These are phyloP conservation scores for Candida ipomoeae DNA, from an alignment of 805 yeast genomes.

Conservation along the genomic window DNA sequence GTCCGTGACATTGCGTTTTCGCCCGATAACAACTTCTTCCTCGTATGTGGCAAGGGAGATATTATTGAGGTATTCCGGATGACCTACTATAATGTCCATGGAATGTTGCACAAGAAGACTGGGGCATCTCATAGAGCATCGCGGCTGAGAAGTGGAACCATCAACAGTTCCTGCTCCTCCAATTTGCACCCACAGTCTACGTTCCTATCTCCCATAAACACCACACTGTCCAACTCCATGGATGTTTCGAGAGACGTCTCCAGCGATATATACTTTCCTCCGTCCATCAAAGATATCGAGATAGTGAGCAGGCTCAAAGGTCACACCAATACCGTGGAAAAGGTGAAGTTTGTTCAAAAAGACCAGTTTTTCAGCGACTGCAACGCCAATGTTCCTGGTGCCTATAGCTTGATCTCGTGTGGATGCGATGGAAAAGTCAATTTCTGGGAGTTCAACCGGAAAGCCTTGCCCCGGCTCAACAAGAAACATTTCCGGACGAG, in stretches of 20 bases:
- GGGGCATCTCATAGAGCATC: slow-evolving; percentile 8
- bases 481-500: slow-evolving; percentile 14
- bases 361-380: slow-evolving; percentile 12
- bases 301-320: slow-evolving; percentile 37
- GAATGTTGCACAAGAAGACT: slow-evolving; percentile 20
- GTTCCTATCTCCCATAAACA: slow-evolving; percentile 22
- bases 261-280: slow-evolving; percentile 23
- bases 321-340: slow-evolving; percentile 35
- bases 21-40: slow-evolving; percentile 44
- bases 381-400: slow-evolving; percentile 4
- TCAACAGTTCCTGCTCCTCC: slow-evolving; percentile 25
- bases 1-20: slow-evolving; percentile 47
- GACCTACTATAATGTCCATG: slow-evolving; percentile 39
- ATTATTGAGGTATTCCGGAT: slow-evolving; percentile 38
- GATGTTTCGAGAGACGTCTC: slow-evolving; percentile 20
- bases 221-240: slow-evolving; percentile 22
- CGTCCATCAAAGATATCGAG: slow-evolving; percentile 34
- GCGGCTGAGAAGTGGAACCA: slow-evolving; percentile 40
- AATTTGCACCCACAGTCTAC: slow-evolving; percentile 12
- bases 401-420: slow-evolving; percentile 33
- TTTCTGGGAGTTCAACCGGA: slow-evolving; percentile 44
- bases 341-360: slow-evolving; percentile 25
- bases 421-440: slow-evolving; percentile 39
- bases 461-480: slow-evolving; percentile 37
- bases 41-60: slow-evolving; percentile 54